Conservation (phyloP, 2,329 filamentous ascomycete genomes). For the Clarireedia monteithiana region DNA sequence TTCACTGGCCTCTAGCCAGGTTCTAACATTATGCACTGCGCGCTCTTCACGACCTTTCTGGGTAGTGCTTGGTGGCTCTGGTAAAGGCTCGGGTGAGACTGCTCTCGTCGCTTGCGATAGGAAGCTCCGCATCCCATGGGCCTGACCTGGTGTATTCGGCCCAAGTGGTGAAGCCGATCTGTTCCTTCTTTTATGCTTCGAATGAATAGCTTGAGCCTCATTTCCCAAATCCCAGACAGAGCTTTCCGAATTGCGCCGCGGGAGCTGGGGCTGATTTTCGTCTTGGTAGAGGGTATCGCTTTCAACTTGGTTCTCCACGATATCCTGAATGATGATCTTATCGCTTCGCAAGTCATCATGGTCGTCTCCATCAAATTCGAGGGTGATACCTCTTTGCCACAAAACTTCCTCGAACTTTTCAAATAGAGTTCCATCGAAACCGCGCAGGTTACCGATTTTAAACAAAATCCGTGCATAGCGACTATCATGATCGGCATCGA, state of each 20-base stretch:
- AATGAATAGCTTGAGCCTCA: conserved; percentile 8
- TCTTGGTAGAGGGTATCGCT: conserved; percentile 12
- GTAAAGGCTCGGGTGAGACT: background rate
- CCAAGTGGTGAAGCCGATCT: conserved; percentile 19
- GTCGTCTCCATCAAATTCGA: conserved; percentile 48
- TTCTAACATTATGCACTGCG: conserved; percentile 14
- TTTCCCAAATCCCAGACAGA: conserved; percentile 22
- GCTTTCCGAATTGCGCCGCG: conserved; percentile 29
- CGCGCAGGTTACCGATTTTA: conserved; percentile 61
- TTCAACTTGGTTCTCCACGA: conserved; percentile 4
- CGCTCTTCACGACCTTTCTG: conserved; percentile 11
- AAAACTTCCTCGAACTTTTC: conserved; percentile 66
- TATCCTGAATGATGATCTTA: background rate
- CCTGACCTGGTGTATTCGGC: conserved; percentile 4
- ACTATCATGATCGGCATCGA: conserved; percentile 66
- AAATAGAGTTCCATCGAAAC: conserved; percentile 45
- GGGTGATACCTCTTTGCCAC: conserved; percentile 59
- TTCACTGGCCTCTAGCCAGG: conserved; percentile 21
- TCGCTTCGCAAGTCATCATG: conserved; percentile 6
- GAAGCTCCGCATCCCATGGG: conserved; percentile 7
- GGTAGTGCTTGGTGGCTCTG: conserved; percentile 7
- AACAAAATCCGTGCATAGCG: conserved; percentile 73
- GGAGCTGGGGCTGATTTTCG: conserved; percentile 12
- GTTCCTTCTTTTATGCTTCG: conserved; percentile 13
- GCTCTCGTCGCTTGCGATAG: conserved; percentile 12